These are phyloP conservation scores for Vickermania ingenoplastis DNA, from an alignment of 208 protist species.

Conservation along the genomic window DNA sequence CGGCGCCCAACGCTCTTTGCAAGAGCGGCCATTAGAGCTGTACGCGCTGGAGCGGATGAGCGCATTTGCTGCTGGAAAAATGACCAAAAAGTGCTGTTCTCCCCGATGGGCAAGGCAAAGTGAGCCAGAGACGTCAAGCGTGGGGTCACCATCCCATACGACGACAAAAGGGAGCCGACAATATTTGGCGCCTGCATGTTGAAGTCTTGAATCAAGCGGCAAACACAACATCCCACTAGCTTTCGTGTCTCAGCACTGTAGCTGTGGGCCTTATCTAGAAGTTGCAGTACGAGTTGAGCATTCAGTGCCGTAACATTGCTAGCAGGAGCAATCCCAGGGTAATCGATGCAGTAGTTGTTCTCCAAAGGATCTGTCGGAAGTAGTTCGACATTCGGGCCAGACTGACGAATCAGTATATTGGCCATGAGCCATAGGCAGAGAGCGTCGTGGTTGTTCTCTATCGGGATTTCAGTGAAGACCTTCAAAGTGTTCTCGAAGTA, in stretches of 20 bases:
- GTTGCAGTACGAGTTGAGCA: constrained; percentile 75
- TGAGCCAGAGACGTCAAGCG: constrained; percentile 49
- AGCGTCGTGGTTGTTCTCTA: constrained; percentile 83
- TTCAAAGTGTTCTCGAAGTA: constrained; percentile 80
- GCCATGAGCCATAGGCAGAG: constrained; percentile 84
- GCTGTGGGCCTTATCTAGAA: constrained; percentile 74
- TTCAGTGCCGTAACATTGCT: constrained; percentile 74
- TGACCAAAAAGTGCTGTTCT: constrained; percentile 79
- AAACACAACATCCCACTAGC: constrained; percentile 82
- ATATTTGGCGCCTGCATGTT: constrained; percentile 86
- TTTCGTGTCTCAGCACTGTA: constrained; percentile 79
- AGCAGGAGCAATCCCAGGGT: constrained; percentile 62
- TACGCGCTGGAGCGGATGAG: constrained; percentile 67
- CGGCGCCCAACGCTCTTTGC: constrained; percentile 68
- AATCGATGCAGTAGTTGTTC: constrained; percentile 80
- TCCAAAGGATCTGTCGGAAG: constrained; percentile 77
- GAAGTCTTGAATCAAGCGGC: constrained; percentile 86
- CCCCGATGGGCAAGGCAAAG: constrained; percentile 74
- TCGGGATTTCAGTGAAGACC: constrained; percentile 58
- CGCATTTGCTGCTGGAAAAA: constrained; percentile 84
- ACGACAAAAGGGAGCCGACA: constrained; percentile 50
- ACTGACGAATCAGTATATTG: constrained; percentile 75
- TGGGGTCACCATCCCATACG: constrained; percentile 69
- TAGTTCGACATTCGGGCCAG: constrained; percentile 73
- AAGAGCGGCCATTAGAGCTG: constrained; percentile 75